These are phyloP conservation scores for Nakazawaea laoshanensis DNA, from an alignment of 805 yeast species.

Conservation along the genomic window DNA sequence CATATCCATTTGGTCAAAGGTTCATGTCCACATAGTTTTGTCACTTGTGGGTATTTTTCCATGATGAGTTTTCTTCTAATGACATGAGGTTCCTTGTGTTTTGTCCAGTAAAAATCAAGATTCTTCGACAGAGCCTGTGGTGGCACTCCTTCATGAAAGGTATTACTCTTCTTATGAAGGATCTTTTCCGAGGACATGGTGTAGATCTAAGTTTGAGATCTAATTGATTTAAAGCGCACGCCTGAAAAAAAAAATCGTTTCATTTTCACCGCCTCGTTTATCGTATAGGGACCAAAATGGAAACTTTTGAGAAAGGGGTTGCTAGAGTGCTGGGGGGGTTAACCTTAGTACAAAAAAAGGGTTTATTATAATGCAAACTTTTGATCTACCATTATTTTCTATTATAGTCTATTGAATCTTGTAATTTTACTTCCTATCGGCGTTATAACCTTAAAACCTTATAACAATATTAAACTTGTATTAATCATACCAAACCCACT, in stretches of 20 bases:
- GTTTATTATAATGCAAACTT: no score
- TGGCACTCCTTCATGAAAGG: slow-evolving; percentile 10
- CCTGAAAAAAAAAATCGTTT: slow-evolving; percentile 1
- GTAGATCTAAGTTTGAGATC: neutral
- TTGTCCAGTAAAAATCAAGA: slow-evolving; percentile 75
- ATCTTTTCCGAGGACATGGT: slow-evolving; percentile 5
- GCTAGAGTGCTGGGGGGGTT: no score
- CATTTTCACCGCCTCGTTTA: no score
- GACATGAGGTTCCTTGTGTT: slow-evolving; percentile 74
- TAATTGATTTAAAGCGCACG: neutral
- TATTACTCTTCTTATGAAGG: slow-evolving; percentile 6
- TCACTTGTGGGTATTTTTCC: slow-evolving; percentile 69
- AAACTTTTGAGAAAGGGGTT: no score
- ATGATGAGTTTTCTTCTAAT: slow-evolving; percentile 65
- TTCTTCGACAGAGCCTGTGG: slow-evolving; percentile 5
- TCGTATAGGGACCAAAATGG: no score
- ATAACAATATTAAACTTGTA: no score
- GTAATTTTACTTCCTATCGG: no score
- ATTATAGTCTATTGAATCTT: no score
- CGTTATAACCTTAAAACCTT: no score
- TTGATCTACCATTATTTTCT: no score
- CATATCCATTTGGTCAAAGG: slow-evolving; percentile 78
- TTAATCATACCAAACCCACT: no score
- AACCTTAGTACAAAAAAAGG: no score
- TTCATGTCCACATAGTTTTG: slow-evolving; percentile 77